Conservation (phyloP, 768 basidiomycete species). For the Tylopilus plumbeoviolaceoides region DNA sequence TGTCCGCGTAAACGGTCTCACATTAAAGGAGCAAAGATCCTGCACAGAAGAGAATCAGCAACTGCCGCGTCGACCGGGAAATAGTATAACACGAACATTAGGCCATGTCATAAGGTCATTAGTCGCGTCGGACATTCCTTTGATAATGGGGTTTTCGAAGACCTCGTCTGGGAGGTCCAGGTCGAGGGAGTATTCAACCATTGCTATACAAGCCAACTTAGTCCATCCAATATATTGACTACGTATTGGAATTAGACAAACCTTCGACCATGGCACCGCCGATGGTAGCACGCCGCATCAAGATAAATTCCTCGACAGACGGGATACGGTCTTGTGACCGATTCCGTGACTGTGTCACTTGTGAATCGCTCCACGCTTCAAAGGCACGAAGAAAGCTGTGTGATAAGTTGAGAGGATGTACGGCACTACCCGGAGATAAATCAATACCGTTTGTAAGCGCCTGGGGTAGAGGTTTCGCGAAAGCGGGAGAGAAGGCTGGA, state of each 20-base stretch:
- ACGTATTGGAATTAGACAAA: constrained; percentile 7
- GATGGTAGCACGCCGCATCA: constrained; percentile 36
- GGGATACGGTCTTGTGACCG: constrained; percentile 35
- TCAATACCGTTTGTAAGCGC: constrained; percentile 32
- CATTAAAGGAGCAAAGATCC: constrained; percentile 30
- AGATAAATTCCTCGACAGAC: constrained; percentile 36
- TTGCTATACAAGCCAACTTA: constrained; percentile 21
- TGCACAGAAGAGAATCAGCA: constrained; percentile 17
- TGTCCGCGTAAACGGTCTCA: constrained; percentile 14
- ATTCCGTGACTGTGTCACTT: constrained; percentile 34
- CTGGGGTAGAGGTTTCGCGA: constrained; percentile 34
- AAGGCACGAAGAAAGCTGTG: constrained; percentile 34
- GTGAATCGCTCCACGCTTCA: constrained; percentile 33
- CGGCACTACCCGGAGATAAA: not conserved
- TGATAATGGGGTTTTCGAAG: constrained; percentile 32
- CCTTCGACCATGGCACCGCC: constrained; percentile 38
- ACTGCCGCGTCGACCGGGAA: not conserved
- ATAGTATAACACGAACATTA: constrained; percentile 27
- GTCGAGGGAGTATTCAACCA: constrained; percentile 36
- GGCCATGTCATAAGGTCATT: constrained; percentile 41
- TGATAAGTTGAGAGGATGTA: constrained; percentile 1
- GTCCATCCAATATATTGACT: not conserved
- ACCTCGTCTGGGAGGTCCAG: constrained; percentile 35
- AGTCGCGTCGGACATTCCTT: constrained; percentile 38
- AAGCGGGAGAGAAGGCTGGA: constrained; percentile 32